Evolutionary conservation across 345 rosid genomes (phyloP), one percentile per base, ranked within the genome.

Genomic region (Gossypium ekmanianum): DNA sequence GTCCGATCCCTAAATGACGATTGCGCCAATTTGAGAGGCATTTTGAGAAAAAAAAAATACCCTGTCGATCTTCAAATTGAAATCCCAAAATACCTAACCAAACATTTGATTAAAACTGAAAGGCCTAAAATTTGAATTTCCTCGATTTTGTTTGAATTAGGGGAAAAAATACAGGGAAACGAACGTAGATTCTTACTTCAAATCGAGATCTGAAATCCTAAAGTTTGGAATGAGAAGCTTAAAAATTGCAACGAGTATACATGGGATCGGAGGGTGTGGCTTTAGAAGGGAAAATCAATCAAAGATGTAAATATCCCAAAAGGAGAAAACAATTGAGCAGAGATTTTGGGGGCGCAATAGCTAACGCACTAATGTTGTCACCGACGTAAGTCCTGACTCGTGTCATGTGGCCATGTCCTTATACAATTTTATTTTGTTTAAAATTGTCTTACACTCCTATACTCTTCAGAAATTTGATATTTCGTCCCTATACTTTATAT

Each of bases 1-100:
- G 71, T 67, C n/a, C 71, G 71, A 47, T 67, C 71, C 18, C 71
- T 47, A 47, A 22, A 13, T 7, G 71, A 47, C 7, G 71, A 67
- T 67, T 45, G 55, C 13, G 7, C 56, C 41, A 22, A n/a, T 67
- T 67, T 67, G 4, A 8, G 56, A 67, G 2, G 56, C 71, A 67
- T 59, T 67, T 34, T 34, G 7, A 34, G 41, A 34, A 34, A 34
- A 1, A 29, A 5, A 34, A 34, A 54, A 65, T 20, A 18, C 8
- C 48, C 41, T 51, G 52, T 20, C 52, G 29, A 43, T 44, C 70
- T 65, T 5, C 27, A 65, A 65, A n/a, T 3, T 39, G 18, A 22
- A 58, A 22, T 9, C 45, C 9, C 69, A 10, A 41, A 65, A 43
- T 10, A 11, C 29, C 18, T 67, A 67, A 13, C 41, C 56, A 12